Base-by-base conservation (phyloP, 306 rosid genomes). In the Castanea sativa region DNA sequence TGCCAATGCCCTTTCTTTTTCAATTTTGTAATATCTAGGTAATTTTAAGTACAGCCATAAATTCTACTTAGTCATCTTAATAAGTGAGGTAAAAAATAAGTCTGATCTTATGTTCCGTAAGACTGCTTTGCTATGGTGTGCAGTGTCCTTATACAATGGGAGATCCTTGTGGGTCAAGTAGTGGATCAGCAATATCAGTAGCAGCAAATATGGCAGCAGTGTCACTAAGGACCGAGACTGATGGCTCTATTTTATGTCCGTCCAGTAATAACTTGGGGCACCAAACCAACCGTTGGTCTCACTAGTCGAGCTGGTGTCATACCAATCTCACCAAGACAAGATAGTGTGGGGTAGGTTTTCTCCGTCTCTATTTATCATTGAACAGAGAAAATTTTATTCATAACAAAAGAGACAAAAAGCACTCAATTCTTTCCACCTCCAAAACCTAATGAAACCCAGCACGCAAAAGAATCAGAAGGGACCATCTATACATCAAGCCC, bases 271-370 rank as follows among this genome's bases (percentile, higher is more conserved):
- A 88, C 80, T 90, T 86, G 1, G 5, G 89, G 89, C 60, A 78
- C 86, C 76, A 90, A 87, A 29, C 87, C 90, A 10, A 90, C 89
- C 0, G 84, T 86, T 49, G 90, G 91, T 0, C 84, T 87, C 55
- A 88, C 87, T 4, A 88, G 89, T 60, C 55, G 90, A 20, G 86
- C 78, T 1, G 81, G 86, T 12, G 85, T 86, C 43, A 64, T 88
- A 21, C 91, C 84, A 0, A 9, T 86, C 10, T 64, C 84, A 51
- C 76, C 83, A 0, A 73, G 80, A 14, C 88, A 86, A 23, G 92
- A 90, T 67, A 77, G 88, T n/a, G 29, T 86, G 19, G 90, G 90
- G 90, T 89, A 82, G 25, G 68, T 45, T 38, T 1, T 38, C 43
- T 38, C 43, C 43, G 2, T 7, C 43, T 38, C 43, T 38, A 6